Evolutionary conservation across 2,329 filamentous ascomycete species (phyloP), one percentile per base, ranked within the genome.

Genomic region (Botryotinia calthae): DNA sequence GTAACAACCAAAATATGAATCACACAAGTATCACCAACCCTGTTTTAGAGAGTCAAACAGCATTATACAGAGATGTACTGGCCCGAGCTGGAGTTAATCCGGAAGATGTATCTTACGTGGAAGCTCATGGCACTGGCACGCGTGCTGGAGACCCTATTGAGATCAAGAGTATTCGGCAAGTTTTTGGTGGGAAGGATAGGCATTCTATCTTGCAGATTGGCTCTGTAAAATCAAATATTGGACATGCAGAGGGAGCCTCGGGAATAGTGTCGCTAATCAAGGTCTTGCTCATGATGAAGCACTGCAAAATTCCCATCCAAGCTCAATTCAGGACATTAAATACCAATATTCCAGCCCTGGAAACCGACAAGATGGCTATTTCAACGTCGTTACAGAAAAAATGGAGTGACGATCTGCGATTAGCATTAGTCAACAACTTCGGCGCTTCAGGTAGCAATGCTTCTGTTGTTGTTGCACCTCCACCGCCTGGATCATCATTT

Each of bases 1-100:
- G 82, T 1, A 82, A 85, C 51, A 89, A 89, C 73, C 85, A 87
- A 74, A 89, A 91, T 76, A 89, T 34, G 89, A 4, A 89, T 89
- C 3, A 81, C 83, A 28, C 90, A 88, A 0, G 82, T 76, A 25
- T 87, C 87, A 0, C 85, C 89, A 74, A 89, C 87, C 0, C 82
- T 87, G 79, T 88, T 88, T 0, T 88, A 81, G 68, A 78, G 81
- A 1, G 72, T 76, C 6, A 83, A 84, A 1, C 86, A 88, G 42
- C 69, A 58, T 16, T 74, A 74, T 20, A 34, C 34, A 68, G 73
- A 67, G 46, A 20, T 42, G 51, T 68, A n/a, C 70, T 72, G 54
- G 44, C 72, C 18, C 65, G 34, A 25, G 64, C 73, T n/a, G 72
- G 65, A n/a, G 42, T 75, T 18, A 58, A 74, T 25, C 48, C 62